Base-by-base conservation (phyloP, 2,329 filamentous ascomycete species). In the Epichloe scottii region DNA sequence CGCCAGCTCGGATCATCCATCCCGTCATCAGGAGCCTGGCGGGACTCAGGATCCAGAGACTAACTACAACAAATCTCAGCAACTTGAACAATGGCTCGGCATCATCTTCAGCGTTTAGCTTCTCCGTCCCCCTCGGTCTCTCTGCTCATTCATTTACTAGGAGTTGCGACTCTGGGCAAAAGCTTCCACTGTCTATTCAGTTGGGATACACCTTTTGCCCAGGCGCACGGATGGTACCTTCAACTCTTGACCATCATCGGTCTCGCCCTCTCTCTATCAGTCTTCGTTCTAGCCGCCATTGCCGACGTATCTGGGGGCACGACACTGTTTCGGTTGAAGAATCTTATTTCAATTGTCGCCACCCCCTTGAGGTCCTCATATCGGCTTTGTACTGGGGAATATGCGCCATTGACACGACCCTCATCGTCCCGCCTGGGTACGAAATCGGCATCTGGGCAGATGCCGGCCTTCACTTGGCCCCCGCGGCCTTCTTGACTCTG, bases 191-290 rank as follows among this genome's bases (percentile, higher is more conserved):
- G 76, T 57, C 67, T 82, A 2, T 58, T 63, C 15, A 56, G 59
- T 12, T 78, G 72, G 65, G 74, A 78, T 2, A 75, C 71, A 11
- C 66, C 71, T 48, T 74, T 82, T 43, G 75, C 76, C 48, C 68
- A 72, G 0, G 73, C 79, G 1, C 86, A 83, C 58, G 85, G 85
- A 52, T 76, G 83, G 68, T 77, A 85, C 60, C 77, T 82, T 55
- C 82, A 87, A 63, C 87, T 85, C 60, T 74, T 89, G 34, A 89
- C 85, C 56, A 88, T 88, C 61, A 76, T 89, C 52, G 85, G 84
- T 26, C 75, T 89, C 42, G 69, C 74, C 1, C 68, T 85, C 23
- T 75, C 83, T 1, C 72, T 78, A 11, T 57, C 74, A 44, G 84
- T 81, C 48, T 88, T 88, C 63, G 57, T 66, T 47, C 66, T 77